phyloP scores from a whole-genome alignment of 2,329 filamentous ascomycete genomes.

The Trichothecium roseum region DNA sequence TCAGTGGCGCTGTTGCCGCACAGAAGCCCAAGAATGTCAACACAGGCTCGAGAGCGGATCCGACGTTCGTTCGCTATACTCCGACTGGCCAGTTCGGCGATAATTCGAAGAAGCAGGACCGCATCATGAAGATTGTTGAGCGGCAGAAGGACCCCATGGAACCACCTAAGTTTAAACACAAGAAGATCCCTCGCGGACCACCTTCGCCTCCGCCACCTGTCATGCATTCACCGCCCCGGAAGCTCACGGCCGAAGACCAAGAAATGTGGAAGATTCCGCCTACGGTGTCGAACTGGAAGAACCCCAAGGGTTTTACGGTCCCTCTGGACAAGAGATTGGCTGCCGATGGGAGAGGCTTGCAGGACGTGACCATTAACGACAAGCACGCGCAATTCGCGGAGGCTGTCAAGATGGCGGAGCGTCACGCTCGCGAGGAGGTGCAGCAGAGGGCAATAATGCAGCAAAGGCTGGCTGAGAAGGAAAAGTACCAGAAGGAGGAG shows the following conservation, averaged over 20 bases:
- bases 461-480: constrained; percentile 90
- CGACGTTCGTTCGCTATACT: constrained; percentile 92
- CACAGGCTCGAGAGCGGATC: constrained; percentile 66
- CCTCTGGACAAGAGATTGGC: constrained; percentile 91
- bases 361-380: constrained; percentile 95
- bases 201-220: constrained; percentile 88
- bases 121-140: constrained; percentile 98
- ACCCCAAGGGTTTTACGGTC: constrained; percentile 95
- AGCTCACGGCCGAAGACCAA: constrained; percentile 92
- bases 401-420: constrained; percentile 85
- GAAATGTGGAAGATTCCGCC: constrained; percentile 87
- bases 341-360: constrained; percentile 81
- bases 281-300: constrained; percentile 97
- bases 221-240: constrained; percentile 89
- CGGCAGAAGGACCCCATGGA: constrained; percentile 91
- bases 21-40: constrained; percentile 96
- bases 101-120: constrained; percentile 75
- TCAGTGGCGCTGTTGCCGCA: constrained; percentile 75
- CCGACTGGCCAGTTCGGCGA: constrained; percentile 95
- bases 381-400: constrained; percentile 97
- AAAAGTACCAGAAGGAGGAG: constrained; percentile 90
- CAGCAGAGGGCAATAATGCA: constrained; percentile 90
- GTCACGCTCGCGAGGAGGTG: constrained; percentile 92
- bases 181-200: constrained; percentile 90
- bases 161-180: constrained; percentile 97